Evolutionary conservation across 208 protist species (phyloP), one percentile per base, ranked within the genome.

Genomic region (Leishmania amazonensis): DNA sequence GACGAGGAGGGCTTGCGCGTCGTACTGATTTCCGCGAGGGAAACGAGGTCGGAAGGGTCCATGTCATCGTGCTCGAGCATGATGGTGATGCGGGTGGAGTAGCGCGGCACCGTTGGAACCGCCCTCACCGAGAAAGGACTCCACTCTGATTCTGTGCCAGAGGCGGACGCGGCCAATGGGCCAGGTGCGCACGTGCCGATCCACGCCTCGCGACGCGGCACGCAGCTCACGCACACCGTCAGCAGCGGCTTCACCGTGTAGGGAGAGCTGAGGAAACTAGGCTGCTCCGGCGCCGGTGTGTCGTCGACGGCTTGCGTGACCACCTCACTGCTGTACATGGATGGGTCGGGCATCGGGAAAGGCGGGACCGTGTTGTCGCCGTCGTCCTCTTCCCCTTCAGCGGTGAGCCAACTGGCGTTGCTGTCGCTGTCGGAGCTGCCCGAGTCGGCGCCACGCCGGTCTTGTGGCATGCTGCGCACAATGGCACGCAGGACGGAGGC

Each of bases 61-160:
- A 95, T 72, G 35, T 90, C 89, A 71, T 94, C 88, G 83, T 97
- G 90, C 82, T 97, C 94, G 31, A 97, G 84, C 72, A 96, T 86
- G 4, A 97, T 70, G 13, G 93, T 95, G 54, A 96, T 83, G 54
- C 91, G 92, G 28, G 94, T 97, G 19, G 82, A 86, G 79, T 93
- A 94, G 38, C 92, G 94, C 57, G 94, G 94, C 81, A 97, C 90
- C 13, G 89, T 77, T 31, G 94, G 90, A 1, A 95, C 71, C 1
- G 72, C 78, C n/a, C 82, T 83, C 65, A 81, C 31, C 72, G 60
- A 45, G 81, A 86, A 84, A 31, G 83, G 68, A 11, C 81, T 78
- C 71, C 45, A 62, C n/a, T 7, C n/a, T 2, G 35, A 35, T 51
- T 76, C 72, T 17, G 15, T 2, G 51, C 8, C 51, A 24, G 17